A percentile compares a stretch with the other conserved stretches of the same genome.
phyloP scores from a whole-genome alignment of 148 eudicot species.

The Linanthus parryae region DNA sequence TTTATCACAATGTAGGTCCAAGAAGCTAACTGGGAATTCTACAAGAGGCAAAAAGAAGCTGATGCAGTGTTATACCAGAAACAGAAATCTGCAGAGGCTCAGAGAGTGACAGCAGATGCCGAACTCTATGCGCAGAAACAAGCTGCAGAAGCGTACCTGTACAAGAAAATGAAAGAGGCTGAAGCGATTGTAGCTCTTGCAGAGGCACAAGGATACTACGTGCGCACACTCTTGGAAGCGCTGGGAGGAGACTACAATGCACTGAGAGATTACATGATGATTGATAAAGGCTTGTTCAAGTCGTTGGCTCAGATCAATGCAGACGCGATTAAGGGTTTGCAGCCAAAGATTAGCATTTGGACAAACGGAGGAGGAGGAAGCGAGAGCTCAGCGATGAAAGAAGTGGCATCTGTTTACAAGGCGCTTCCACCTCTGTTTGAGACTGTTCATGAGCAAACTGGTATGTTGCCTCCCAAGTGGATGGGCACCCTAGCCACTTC shows the following conservation, averaged over 20 bases:
- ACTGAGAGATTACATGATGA: slow-evolving; percentile 4
- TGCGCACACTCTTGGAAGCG: background rate
- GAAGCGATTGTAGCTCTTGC: slow-evolving; percentile 2
- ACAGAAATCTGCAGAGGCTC: slow-evolving; percentile 5
- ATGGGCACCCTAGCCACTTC: too few relatives aligned
- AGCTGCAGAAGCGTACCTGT: slow-evolving; percentile 2
- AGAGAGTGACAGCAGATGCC: slow-evolving; percentile 1
- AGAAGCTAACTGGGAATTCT: slow-evolving; percentile 5
- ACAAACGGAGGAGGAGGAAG: slow-evolving; percentile 1
- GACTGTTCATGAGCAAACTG: slow-evolving; percentile 10
- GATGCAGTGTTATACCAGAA: slow-evolving; percentile 3
- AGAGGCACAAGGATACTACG: slow-evolving; percentile 2
- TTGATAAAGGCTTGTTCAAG: background rate
- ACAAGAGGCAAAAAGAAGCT: slow-evolving; percentile 8
- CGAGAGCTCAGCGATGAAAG: slow-evolving; percentile 1
- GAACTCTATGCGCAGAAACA: background rate
- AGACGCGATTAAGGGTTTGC: slow-evolving; percentile 3
- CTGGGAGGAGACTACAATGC: slow-evolving; percentile 2
- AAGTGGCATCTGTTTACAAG: background rate
- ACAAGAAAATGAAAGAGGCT: background rate
- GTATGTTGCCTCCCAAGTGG: background rate
- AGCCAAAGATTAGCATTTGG: slow-evolving; percentile 3
- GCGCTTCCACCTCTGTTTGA: slow-evolving; percentile 5
- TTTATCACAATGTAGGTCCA: background rate
- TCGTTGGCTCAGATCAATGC: slow-evolving; percentile 4